phyloP scores from a whole-genome alignment of 2,329 filamentous ascomycete genomes.

The Ascochyta rabiei region DNA sequence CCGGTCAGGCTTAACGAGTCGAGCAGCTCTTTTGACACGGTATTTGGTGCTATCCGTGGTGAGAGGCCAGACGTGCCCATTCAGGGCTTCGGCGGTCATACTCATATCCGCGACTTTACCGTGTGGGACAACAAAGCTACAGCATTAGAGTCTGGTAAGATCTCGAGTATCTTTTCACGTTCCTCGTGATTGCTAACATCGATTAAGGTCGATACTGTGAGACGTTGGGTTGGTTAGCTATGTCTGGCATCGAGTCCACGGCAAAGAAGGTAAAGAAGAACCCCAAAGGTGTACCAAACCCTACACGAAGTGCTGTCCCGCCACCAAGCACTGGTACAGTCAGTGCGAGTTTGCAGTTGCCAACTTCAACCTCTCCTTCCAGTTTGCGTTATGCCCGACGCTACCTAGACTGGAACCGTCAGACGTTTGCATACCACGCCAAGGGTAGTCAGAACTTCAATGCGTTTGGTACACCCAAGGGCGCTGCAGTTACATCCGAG shows the following conservation, averaged over 20 bases:
- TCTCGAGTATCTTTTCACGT: not conserved
- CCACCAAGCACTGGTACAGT: slow-evolving; percentile 37
- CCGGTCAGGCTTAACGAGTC: slow-evolving; percentile 57
- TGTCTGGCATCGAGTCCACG: slow-evolving; percentile 62
- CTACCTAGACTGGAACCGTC: slow-evolving; percentile 72
- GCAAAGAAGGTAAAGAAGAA: slow-evolving; percentile 52
- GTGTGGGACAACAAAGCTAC: slow-evolving; percentile 68
- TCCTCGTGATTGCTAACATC: slow-evolving; percentile 2
- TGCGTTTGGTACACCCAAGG: slow-evolving; percentile 57
- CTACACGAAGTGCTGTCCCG: slow-evolving; percentile 44
- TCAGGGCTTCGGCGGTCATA: slow-evolving; percentile 70
- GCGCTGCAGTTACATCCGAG: slow-evolving; percentile 54
- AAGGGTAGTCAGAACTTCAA: slow-evolving; percentile 54
- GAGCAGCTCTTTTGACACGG: slow-evolving; percentile 53
- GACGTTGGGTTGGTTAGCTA: slow-evolving; percentile 70
- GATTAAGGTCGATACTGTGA: slow-evolving; percentile 65
- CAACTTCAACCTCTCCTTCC: slow-evolving; percentile 40
- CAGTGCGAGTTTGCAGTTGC: slow-evolving; percentile 40
- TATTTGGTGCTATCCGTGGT: slow-evolving; percentile 65
- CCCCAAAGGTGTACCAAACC: slow-evolving; percentile 53
- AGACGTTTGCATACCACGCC: slow-evolving; percentile 69
- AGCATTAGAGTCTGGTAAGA: slow-evolving; percentile 62
- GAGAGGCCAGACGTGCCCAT: slow-evolving; percentile 64
- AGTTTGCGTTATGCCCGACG: slow-evolving; percentile 60
- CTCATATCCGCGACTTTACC: slow-evolving; percentile 68